A percentile compares a stretch with the other conserved stretches of the same genome.
phyloP scores from a whole-genome alignment of 2,329 filamentous ascomycete genomes.

The Lecanicillium sp. region DNA sequence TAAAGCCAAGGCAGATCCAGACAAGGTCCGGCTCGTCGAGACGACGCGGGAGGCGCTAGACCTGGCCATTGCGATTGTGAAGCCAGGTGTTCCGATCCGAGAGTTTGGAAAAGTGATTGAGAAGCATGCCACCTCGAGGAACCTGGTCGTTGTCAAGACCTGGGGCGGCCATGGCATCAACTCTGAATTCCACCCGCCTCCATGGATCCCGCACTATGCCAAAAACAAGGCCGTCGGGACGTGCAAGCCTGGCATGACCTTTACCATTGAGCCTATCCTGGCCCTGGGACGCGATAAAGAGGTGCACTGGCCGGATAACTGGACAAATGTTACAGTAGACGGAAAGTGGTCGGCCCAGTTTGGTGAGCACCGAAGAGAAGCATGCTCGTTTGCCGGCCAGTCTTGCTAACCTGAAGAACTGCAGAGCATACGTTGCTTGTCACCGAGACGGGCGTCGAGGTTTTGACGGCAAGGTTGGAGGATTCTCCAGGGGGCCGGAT shows the following conservation, averaged over 20 bases:
- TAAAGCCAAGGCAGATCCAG: slow-evolving; percentile 72
- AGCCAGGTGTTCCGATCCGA: slow-evolving; percentile 85
- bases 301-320: slow-evolving; percentile 96
- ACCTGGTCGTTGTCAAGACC: slow-evolving; percentile 87
- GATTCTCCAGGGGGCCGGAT: too few species aligned
- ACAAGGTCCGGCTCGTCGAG: slow-evolving; percentile 85
- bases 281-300: slow-evolving; percentile 84
- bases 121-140: slow-evolving; percentile 77
- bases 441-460: too few species aligned
- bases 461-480: too few species aligned
- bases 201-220: slow-evolving; percentile 92
- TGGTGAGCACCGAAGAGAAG: too few species aligned
- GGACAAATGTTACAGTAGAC: slow-evolving; percentile 91
- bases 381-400: too few species aligned
- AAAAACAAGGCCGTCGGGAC: slow-evolving; percentile 97
- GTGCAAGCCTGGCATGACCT: slow-evolving; percentile 95
- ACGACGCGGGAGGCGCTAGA: slow-evolving; percentile 82
- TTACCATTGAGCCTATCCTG: slow-evolving; percentile 99
- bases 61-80: slow-evolving; percentile 83
- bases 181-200: slow-evolving; percentile 83
- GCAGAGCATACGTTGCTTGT: too few species aligned
- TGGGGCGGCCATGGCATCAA: slow-evolving; percentile 97
- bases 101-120: slow-evolving; percentile 94
- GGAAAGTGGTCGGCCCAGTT: slow-evolving; percentile 90
- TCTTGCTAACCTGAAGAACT: too few species aligned